These are phyloP conservation scores for Exophiala sp. DNA, from an alignment of 2,329 filamentous ascomycete species.

Conservation along the genomic window DNA sequence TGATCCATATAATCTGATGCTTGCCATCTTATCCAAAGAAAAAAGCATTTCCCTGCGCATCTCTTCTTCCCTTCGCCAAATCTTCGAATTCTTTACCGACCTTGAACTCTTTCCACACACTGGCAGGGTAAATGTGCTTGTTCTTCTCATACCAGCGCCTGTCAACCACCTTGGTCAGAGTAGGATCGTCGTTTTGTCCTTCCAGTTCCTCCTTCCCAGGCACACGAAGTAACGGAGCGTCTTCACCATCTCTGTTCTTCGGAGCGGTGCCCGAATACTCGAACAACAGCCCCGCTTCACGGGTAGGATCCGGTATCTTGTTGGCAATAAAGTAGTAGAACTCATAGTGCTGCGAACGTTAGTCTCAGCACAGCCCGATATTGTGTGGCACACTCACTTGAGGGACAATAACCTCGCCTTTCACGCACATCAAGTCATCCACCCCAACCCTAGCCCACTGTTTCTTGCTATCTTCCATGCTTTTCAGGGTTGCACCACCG, in stretches of 20 bases:
- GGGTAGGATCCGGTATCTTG: slow-evolving; percentile 58
- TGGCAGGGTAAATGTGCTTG: slow-evolving; percentile 97
- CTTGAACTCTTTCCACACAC: slow-evolving; percentile 92
- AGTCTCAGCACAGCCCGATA: background rate
- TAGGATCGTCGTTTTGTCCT: slow-evolving; percentile 73
- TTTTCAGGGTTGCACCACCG: slow-evolving; percentile 16
- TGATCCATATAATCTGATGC: too few relatives aligned
- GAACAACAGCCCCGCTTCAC: slow-evolving; percentile 75
- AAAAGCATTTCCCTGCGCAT: slow-evolving; percentile 86
- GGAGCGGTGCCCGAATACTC: slow-evolving; percentile 59
- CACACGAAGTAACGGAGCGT: slow-evolving; percentile 38
- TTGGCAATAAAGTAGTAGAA: slow-evolving; percentile 97
- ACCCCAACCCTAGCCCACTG: slow-evolving; percentile 94
- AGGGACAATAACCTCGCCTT: slow-evolving; percentile 86
- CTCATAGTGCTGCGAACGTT: slow-evolving; percentile 73
- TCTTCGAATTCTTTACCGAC: slow-evolving; percentile 71
- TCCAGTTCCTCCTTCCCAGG: slow-evolving; percentile 61
- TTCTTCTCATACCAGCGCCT: slow-evolving; percentile 95
- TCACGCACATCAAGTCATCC: slow-evolving; percentile 90
- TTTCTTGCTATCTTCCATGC: slow-evolving; percentile 59
- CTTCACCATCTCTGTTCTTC: slow-evolving; percentile 35
- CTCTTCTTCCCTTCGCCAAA: slow-evolving; percentile 69
- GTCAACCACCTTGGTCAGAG: slow-evolving; percentile 89
- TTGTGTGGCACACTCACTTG: slow-evolving; percentile 61
- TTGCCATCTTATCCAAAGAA: slow-evolving; percentile 59